phyloP scores from a whole-genome alignment of 192 early-diverging fungal genomes.

The Coemansia sp. region DNA sequence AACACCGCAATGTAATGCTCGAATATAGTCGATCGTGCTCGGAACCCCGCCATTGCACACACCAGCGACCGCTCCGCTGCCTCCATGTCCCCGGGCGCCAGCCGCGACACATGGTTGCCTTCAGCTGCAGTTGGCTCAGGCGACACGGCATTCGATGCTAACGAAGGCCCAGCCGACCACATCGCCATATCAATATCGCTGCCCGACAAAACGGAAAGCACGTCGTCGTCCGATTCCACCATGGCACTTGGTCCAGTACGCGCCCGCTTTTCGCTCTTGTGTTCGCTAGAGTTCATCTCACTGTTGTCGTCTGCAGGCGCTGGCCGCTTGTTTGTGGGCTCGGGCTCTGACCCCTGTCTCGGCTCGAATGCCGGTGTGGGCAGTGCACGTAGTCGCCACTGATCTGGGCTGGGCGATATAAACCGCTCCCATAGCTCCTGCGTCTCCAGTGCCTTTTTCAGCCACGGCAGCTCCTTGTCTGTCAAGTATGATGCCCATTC shows the following conservation, averaged over 20 bases:
- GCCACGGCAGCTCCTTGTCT: conserved; percentile 29
- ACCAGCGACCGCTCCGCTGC: conserved; percentile 36
- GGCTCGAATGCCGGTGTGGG: conserved; percentile 17
- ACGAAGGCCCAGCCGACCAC: conserved; percentile 33
- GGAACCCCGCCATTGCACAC: conserved; percentile 59
- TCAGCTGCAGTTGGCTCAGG: conserved; percentile 13
- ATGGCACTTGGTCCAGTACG: conserved; percentile 10
- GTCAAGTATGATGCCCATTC: conserved; percentile 41
- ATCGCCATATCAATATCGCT: conserved; percentile 47
- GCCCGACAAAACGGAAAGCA: conserved; percentile 38
- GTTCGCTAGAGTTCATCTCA: background rate
- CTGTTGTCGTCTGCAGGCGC: conserved; percentile 11
- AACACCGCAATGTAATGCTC: conserved; percentile 69
- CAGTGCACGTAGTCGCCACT: conserved; percentile 40
- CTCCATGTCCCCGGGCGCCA: background rate
- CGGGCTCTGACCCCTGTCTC: background rate
- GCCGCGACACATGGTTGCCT: background rate
- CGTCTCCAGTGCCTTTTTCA: conserved; percentile 38
- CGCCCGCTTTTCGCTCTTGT: conserved; percentile 20
- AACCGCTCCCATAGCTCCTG: conserved; percentile 48
- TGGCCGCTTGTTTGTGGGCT: conserved; percentile 14
- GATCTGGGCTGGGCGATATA: conserved; percentile 48
- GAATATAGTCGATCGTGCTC: conserved; percentile 71
- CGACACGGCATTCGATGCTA: conserved; percentile 21
- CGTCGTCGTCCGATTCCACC: conserved; percentile 35